phyloP scores from a whole-genome alignment of 176 grass and related monocot genomes.

The barley (Hordeum vulgare) region MorexV3_pseudomolecules_assembly NC_058520.1:600512502-600513001 shows the following conservation, averaged over 20 bases:
- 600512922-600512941: background rate
- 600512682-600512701: conserved; percentile 16
- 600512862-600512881: background rate
- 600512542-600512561: background rate
- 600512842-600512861: too few relatives aligned
- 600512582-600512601: background rate
- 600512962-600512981: background rate
- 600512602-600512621: background rate
- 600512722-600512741: conserved; percentile 6
- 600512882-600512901: background rate
- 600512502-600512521: background rate
- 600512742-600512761: background rate
- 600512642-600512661: background rate
- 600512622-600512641: background rate
- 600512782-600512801: background rate
- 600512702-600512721: background rate
- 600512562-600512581: conserved; percentile 23
- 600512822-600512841: too few relatives aligned
- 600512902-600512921: background rate
- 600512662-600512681: background rate
- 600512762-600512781: background rate
- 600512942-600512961: too few relatives aligned
- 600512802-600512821: background rate
- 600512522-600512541: background rate
- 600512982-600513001: too few relatives aligned